Conservation (phyloP, 192 early-diverging fungal genomes). For the Thamnidium elegans region DNA sequence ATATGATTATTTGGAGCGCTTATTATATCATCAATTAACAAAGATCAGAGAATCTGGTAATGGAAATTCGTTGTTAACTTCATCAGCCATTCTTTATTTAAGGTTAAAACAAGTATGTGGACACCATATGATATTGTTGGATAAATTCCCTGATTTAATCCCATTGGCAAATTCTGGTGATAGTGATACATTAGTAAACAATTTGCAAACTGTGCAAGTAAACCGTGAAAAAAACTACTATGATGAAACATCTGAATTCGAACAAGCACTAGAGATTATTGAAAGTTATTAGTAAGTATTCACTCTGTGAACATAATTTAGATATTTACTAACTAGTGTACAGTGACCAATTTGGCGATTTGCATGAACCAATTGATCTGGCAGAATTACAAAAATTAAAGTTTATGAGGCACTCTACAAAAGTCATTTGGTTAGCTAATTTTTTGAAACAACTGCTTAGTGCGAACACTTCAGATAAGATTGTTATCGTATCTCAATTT, state of each 20-base stretch:
- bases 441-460: conserved; percentile 8
- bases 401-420: conserved; percentile 19
- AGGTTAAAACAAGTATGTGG: conserved; percentile 26
- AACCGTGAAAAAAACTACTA: not conserved
- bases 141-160: conserved; percentile 22
- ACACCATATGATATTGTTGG: conserved; percentile 12
- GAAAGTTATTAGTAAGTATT: conserved; percentile 19
- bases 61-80: not conserved
- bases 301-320: not conserved
- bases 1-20: conserved; percentile 25
- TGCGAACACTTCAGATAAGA: conserved; percentile 7
- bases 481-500: conserved; percentile 29
- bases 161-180: not conserved
- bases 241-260: conserved; percentile 12
- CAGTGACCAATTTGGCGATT: conserved; percentile 21
- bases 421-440: conserved; percentile 13
- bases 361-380: not conserved
- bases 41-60: not conserved
- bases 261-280: conserved; percentile 3
- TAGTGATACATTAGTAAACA: not conserved
- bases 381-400: conserved; percentile 1
- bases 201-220: not conserved
- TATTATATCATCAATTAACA: conserved; percentile 11
- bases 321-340: not conserved
- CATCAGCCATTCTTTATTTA: conserved; percentile 15